Percentiles rank a stretch among this genome's conserved stretches.
phyloP scores from a whole-genome alignment of 108 stramenopile genomes.

The Cyclotella choctawhatcheeana region DNA sequence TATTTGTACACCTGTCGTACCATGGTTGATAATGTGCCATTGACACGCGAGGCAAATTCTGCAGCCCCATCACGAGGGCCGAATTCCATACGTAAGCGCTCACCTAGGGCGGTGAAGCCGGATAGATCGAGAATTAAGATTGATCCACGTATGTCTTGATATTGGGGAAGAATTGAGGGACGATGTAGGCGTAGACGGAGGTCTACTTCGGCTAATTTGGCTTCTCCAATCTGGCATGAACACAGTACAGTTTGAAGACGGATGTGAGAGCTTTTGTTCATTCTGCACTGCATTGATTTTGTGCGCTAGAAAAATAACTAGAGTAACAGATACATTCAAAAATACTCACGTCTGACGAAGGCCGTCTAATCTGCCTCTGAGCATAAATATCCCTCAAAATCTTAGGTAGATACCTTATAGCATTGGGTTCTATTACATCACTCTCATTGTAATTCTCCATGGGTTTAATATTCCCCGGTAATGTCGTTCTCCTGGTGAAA shows the following conservation, averaged over 20 bases:
- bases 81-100: slow-evolving; percentile 48
- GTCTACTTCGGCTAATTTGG: slow-evolving; percentile 38
- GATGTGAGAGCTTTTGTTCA: neutral
- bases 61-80: slow-evolving; percentile 57
- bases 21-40: slow-evolving; percentile 55
- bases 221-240: slow-evolving; percentile 42
- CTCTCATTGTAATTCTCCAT: slow-evolving; percentile 15
- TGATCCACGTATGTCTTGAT: slow-evolving; percentile 48
- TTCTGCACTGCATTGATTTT: too few relatives aligned
- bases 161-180: slow-evolving; percentile 39
- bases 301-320: slow-evolving; percentile 5
- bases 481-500: slow-evolving; percentile 5
- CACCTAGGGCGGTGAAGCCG: slow-evolving; percentile 60
- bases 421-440: slow-evolving; percentile 40
- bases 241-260: too few relatives aligned
- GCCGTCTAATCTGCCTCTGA: slow-evolving; percentile 27
- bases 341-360: slow-evolving; percentile 20
- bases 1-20: slow-evolving; percentile 55
- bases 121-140: slow-evolving; percentile 57
- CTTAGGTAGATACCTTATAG: slow-evolving; percentile 48
- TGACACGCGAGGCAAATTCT: slow-evolving; percentile 55
- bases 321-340: neutral
- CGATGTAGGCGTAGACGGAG: slow-evolving; percentile 48
- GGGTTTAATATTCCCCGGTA: slow-evolving; percentile 21
- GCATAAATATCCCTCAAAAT: slow-evolving; percentile 53